phyloP scores from a whole-genome alignment of 139 green algal species.

The Chlorella sorokiniana region DNA sequence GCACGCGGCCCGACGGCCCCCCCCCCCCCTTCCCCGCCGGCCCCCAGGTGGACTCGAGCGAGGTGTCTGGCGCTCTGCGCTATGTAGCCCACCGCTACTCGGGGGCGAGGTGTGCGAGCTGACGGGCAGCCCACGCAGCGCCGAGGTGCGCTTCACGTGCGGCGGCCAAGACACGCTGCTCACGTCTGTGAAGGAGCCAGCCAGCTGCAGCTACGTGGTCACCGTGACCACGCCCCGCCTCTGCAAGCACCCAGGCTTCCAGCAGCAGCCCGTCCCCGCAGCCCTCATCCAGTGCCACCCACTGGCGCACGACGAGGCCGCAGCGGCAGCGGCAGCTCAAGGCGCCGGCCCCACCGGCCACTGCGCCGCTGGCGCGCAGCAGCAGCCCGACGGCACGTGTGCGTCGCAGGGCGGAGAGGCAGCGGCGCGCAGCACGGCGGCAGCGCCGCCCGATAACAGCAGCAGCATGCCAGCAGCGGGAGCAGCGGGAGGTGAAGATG shows the following conservation, averaged over 20 bases:
- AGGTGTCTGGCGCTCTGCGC: constrained; percentile 38
- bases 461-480: not conserved
- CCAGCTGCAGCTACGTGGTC: constrained; percentile 81
- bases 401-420: not conserved
- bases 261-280: constrained; percentile 3
- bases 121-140: constrained; percentile 48
- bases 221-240: constrained; percentile 71
- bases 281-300: constrained; percentile 32
- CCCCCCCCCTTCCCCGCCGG: not conserved
- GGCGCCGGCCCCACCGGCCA: not conserved
- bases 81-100: constrained; percentile 73
- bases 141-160: constrained; percentile 79
- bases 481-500: not conserved
- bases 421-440: not conserved
- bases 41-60: constrained; percentile 48
- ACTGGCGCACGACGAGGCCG: not conserved
- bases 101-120: constrained; percentile 72
- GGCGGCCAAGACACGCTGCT: constrained; percentile 38
- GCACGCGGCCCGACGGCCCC: not conserved
- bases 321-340: not conserved
- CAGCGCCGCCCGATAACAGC: not conserved
- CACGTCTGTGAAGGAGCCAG: constrained; percentile 70
- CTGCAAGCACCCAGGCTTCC: constrained; percentile 74
- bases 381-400: not conserved
- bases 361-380: not conserved